A percentile compares a stretch with the other conserved stretches of the same genome.
Evolutionary conservation across 371 early-diverging fungal species (phyloP).

Genomic region (Mucor plumbeus): DNA sequence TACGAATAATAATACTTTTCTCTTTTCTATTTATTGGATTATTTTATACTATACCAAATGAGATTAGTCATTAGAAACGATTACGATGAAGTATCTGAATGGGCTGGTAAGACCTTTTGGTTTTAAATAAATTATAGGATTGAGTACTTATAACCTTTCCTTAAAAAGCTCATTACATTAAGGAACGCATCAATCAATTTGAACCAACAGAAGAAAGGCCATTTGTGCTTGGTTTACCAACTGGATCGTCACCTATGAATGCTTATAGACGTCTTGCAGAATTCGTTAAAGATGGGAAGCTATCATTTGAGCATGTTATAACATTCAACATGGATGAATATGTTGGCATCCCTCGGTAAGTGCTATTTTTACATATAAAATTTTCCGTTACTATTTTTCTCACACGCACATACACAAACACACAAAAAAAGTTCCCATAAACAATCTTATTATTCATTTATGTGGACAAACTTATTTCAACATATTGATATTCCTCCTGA

Average conservation of each 20-base stretch:
- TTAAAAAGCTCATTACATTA: conserved; percentile 75
- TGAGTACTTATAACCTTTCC: no score
- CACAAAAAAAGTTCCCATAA: conserved; percentile 65
- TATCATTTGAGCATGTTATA: conserved; percentile 67
- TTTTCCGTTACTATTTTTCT: conserved; percentile 8
- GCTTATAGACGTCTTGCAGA: conserved; percentile 71
- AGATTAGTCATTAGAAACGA: conserved; percentile 75
- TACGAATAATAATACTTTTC: not conserved
- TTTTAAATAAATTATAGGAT: not conserved
- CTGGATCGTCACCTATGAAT: conserved; percentile 85
- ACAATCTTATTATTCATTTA: conserved; percentile 88
- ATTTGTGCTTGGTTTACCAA: conserved; percentile 87
- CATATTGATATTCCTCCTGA: conserved; percentile 80
- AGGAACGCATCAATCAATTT: conserved; percentile 80
- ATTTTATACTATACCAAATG: conserved; percentile 49
- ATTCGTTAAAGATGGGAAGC: conserved; percentile 61
- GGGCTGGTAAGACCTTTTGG: conserved; percentile 55
- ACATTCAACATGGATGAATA: conserved; percentile 85
- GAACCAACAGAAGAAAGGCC: conserved; percentile 76
- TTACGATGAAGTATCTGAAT: conserved; percentile 67
- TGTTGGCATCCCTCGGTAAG: conserved; percentile 49
- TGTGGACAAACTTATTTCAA: conserved; percentile 86
- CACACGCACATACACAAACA: not conserved
- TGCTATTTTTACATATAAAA: not conserved
- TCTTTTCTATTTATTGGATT: conserved; percentile 9